Conservation (phyloP, 805 yeast genomes). For the Naumovozyma dairenensis region DNA sequence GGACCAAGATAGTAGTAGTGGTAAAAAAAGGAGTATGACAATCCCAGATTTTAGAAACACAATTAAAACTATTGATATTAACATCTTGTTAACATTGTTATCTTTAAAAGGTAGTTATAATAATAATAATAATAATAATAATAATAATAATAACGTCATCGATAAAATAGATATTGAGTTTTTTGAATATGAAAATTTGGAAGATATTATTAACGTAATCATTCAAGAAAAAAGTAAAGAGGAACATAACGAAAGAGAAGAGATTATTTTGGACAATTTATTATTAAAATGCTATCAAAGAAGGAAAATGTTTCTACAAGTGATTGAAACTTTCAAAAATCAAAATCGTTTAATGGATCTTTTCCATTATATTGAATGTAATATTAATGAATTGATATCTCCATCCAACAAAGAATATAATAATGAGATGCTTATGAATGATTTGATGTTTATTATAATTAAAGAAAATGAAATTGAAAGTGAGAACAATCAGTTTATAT, state of each 20-base stretch:
- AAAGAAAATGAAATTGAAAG: background rate
- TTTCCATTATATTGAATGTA: constrained; percentile 6
- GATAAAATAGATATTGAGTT: constrained; percentile 5
- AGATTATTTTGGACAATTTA: constrained; percentile 3
- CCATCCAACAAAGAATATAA: constrained; percentile 9
- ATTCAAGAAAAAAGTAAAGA: no score
- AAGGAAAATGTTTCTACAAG: constrained; percentile 9
- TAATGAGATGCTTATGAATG: constrained; percentile 7
- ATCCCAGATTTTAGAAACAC: constrained; percentile 13
- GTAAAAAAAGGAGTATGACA: background rate
- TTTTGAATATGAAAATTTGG: constrained; percentile 12
- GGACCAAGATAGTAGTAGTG: no score
- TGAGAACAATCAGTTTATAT: constrained; percentile 4
- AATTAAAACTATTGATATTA: constrained; percentile 19
- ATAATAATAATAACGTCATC: no score
- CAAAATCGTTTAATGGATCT: constrained; percentile 3
- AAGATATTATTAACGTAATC: constrained; percentile 13
- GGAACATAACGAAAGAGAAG: constrained; percentile 5
- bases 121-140: constrained; percentile 2
- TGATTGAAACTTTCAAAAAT: constrained; percentile 8
- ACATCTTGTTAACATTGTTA: no score
- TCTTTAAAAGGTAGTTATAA: no score
- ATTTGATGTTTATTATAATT: constrained; percentile 7
- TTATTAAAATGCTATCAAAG: constrained; percentile 11
- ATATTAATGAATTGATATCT: constrained; percentile 9